Conservation (phyloP, 2,329 filamentous ascomycete genomes). For the Colletotrichum truncatum region DNA sequence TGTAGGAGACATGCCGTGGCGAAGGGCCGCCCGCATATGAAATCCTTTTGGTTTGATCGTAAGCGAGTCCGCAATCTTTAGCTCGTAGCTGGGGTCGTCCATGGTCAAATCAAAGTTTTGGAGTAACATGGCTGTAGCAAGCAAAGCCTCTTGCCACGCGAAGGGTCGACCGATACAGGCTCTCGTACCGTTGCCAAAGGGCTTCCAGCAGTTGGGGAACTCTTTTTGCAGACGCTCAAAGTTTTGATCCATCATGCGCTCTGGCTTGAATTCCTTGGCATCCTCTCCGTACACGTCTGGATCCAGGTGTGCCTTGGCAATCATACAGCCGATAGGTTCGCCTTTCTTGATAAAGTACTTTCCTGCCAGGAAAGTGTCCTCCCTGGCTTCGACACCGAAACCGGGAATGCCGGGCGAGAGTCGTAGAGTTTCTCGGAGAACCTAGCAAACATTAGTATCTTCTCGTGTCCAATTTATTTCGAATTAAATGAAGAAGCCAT, state of each 20-base stretch:
- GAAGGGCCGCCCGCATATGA: slow-evolving; percentile 63
- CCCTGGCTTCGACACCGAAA: slow-evolving; percentile 40
- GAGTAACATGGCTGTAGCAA: slow-evolving; percentile 62
- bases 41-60: slow-evolving; percentile 70
- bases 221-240: slow-evolving; percentile 47
- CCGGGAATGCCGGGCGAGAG: slow-evolving; percentile 38
- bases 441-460: slow-evolving; percentile 28
- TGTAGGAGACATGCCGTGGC: slow-evolving; percentile 48
- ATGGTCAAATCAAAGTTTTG: slow-evolving; percentile 74
- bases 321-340: slow-evolving; percentile 52
- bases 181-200: slow-evolving; percentile 62
- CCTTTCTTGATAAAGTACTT: slow-evolving; percentile 61
- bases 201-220: slow-evolving; percentile 53
- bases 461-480: background rate
- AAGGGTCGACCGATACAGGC: slow-evolving; percentile 63
- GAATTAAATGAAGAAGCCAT: background rate
- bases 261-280: slow-evolving; percentile 65
- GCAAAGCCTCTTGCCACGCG: slow-evolving; percentile 61
- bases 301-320: slow-evolving; percentile 62
- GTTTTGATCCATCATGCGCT: slow-evolving; percentile 68
- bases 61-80: slow-evolving; percentile 62
- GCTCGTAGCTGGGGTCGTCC: slow-evolving; percentile 64
- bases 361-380: slow-evolving; percentile 57
- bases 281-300: slow-evolving; percentile 65
- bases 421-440: slow-evolving; percentile 64